phyloP scores from a whole-genome alignment of 371 early-diverging fungal genomes.

The Funneliformis caledonium region DNA sequence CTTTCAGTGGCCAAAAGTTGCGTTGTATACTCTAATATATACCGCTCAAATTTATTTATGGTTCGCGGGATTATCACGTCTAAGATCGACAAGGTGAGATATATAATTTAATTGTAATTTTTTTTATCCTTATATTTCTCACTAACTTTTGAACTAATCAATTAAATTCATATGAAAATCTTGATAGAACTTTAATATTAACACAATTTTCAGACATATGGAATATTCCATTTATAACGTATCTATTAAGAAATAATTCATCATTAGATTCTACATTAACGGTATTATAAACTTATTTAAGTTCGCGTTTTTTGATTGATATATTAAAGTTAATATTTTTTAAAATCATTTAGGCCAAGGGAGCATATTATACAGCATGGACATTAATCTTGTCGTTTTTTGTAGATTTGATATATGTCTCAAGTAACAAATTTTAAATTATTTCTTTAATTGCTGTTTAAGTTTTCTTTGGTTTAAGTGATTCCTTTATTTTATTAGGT shows the following conservation, averaged over 20 bases:
- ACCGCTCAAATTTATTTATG: conserved; percentile 25
- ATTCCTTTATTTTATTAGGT: not conserved
- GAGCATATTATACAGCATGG: not conserved
- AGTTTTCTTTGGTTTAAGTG: not conserved
- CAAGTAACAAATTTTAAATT: not conserved
- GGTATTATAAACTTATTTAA: not conserved
- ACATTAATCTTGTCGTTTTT: not conserved
- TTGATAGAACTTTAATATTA: conserved; percentile 15
- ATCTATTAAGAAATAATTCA: not conserved
- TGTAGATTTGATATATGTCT: conserved; percentile 8
- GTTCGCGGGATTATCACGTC: conserved; percentile 12
- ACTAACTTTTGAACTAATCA: not conserved
- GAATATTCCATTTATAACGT: conserved; percentile 15
- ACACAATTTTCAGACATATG: conserved; percentile 30
- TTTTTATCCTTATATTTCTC: not conserved
- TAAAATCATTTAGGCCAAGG: not conserved
- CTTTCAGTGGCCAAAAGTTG: conserved; percentile 22
- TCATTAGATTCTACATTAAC: not conserved
- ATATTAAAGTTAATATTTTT: not conserved
- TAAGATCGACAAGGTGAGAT: conserved; percentile 12
- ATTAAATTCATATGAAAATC: not conserved
- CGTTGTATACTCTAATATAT: conserved; percentile 16
- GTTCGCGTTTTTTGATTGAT: not conserved
- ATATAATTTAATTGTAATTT: not conserved
- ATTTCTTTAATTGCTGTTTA: not conserved